Evolutionary conservation across 192 early-diverging fungal genomes (phyloP).

Genomic region (Mortierella alpina): DNA sequence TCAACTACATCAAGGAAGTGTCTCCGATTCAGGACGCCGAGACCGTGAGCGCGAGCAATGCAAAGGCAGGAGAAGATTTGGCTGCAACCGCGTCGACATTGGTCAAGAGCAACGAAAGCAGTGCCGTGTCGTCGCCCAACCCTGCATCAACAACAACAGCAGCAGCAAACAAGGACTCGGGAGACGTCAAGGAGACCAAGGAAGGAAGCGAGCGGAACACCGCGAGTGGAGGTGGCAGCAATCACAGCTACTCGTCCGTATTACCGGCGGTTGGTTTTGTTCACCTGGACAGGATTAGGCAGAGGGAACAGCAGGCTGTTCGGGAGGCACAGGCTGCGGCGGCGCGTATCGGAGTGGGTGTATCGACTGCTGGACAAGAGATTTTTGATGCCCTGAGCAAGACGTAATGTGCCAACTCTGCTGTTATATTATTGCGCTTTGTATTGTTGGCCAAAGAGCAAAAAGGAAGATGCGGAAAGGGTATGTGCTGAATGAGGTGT

Average conservation of each 20-base stretch:
- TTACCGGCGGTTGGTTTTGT: slow-evolving; percentile 57
- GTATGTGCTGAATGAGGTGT: too few relatives aligned
- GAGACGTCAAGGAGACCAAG: too few relatives aligned
- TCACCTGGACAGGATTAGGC: slow-evolving; percentile 64
- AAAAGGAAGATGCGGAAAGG: neutral
- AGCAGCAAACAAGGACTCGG: neutral
- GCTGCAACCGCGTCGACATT: neutral
- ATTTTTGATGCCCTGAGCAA: slow-evolving; percentile 86
- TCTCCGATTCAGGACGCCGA: slow-evolving; percentile 21
- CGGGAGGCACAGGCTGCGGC: slow-evolving; percentile 57
- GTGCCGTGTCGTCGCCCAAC: neutral
- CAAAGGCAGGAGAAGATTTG: neutral
- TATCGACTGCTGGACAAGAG: slow-evolving; percentile 76
- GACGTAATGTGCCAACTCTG: slow-evolving; percentile 71
- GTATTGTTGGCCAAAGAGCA: neutral
- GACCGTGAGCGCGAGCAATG: neutral
- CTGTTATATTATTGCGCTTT: neutral
- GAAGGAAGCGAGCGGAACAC: too few relatives aligned
- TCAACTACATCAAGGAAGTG: slow-evolving; percentile 69
- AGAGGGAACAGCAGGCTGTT: slow-evolving; percentile 63
- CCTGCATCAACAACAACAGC: neutral
- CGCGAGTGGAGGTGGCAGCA: neutral
- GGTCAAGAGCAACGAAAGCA: slow-evolving; percentile 9
- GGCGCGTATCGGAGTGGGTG: slow-evolving; percentile 82
- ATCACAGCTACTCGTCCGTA: slow-evolving; percentile 47